Percentiles rank a stretch among this genome's conserved stretches.
These are phyloP conservation scores for Phascolomyces articulosus DNA, from an alignment of 371 early-diverging fungal genomes.

Conservation along the genomic window DNA sequence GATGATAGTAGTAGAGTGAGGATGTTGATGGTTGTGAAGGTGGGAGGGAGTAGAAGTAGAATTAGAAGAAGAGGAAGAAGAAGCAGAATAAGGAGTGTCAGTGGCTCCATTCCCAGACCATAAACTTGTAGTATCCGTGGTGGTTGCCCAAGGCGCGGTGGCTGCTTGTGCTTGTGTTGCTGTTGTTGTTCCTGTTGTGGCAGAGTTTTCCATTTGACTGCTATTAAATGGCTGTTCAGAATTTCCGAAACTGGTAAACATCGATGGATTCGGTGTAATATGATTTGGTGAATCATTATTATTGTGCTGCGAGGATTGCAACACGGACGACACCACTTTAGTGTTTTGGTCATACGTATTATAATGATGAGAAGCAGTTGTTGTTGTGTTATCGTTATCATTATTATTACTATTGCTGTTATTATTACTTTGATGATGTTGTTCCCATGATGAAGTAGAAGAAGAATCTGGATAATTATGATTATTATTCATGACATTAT, in stretches of 20 bases:
- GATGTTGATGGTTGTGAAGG: too few species aligned
- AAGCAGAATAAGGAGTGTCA: constrained; percentile 4
- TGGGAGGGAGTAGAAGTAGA: too few species aligned
- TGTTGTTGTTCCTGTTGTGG: too few species aligned
- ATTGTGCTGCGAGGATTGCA: constrained; percentile 6
- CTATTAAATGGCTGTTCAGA: background rate
- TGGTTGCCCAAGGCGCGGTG: constrained; percentile 1
- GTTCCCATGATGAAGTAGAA: background rate
- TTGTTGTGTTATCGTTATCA: background rate
- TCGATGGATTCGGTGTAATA: constrained; percentile 4
- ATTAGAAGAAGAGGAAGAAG: background rate
- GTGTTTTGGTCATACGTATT: background rate
- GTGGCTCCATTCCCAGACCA: background rate
- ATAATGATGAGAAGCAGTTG: background rate
- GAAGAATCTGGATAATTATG: background rate
- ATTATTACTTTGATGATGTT: background rate
- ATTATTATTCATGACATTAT: background rate
- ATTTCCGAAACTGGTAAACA: constrained; percentile 7
- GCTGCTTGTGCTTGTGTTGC: too few species aligned
- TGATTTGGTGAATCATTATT: constrained; percentile 7
- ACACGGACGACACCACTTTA: background rate
- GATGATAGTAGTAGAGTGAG: too few species aligned
- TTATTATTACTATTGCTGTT: background rate
- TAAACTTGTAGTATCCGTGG: too few species aligned
- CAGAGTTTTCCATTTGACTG: background rate